Evolutionary conservation across 164 flowering plant genomes (phyloP), one percentile per base, ranked within the genome.

Genomic region (Chimonanthus praecox): DNA sequence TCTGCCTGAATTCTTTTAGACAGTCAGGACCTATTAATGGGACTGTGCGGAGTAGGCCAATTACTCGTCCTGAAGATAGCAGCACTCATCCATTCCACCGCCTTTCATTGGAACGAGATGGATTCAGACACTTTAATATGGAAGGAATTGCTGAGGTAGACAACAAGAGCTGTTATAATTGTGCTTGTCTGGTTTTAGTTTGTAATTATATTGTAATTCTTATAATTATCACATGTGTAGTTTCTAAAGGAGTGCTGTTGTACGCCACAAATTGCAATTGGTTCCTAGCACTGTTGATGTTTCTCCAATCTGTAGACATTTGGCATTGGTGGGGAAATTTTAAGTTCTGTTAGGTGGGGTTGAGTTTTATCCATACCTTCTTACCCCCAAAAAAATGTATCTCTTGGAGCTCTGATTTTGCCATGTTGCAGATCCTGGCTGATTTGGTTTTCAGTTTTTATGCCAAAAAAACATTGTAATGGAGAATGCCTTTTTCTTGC

Each of bases 101-200:
- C 43, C 67, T 76, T 70, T 78, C 84, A 45, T 49, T 72, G 50
- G 86, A 82, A 66, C 85, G 76, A 51, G 88, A 92, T 75, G 80
- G 77, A 46, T 78, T 83, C 45, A 81, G 72, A 20, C 85, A 77
- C 43, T 85, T 84, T 78, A 86, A 87, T 80, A 80, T 88, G 78
- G 88, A 87, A 80, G 97, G 94, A 48, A 83, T 88, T 78, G 93
- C 97, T 7, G 96, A 90, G 94, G 97, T 92, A 85, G 64, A 18
- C 44, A 8, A 11, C 47, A 47, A 10, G 60, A 54, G 5, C 60
- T 54, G 11, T 54, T 54, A 13, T 4, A 16, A 54, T 10, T 54
- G 60, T 13, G 60, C 60, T 3, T 54, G 4, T 54, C 13, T 54
- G 11, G 33, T n/a, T n/a, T 63, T 63, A n/a, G 43, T 21, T 63